phyloP scores from a whole-genome alignment of 805 yeast genomes.

The Wickerhamiella azyma region DNA sequence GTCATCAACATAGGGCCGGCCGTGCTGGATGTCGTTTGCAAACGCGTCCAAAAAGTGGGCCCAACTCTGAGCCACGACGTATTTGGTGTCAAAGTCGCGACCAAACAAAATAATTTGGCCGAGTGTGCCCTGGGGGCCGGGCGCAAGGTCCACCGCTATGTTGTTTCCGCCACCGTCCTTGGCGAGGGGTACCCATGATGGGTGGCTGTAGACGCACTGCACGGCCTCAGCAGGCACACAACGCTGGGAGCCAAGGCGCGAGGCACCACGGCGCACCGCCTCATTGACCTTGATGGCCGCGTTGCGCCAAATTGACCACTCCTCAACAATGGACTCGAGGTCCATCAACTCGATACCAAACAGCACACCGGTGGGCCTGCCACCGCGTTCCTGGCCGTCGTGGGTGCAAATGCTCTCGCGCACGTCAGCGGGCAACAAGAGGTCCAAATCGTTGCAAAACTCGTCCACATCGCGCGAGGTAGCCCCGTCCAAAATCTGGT shows the following conservation, averaged over 20 bases:
- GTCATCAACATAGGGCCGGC: constrained; percentile 61
- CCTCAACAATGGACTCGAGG: constrained; percentile 64
- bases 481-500: constrained; percentile 65
- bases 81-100: constrained; percentile 84
- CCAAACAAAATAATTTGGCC: constrained; percentile 93
- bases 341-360: constrained; percentile 73
- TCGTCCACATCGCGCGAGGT: constrained; percentile 67
- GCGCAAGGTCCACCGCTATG: constrained; percentile 77
- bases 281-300: constrained; percentile 24
- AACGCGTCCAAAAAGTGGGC: constrained; percentile 73
- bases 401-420: constrained; percentile 67
- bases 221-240: constrained; percentile 68
- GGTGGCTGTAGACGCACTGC: constrained; percentile 70
- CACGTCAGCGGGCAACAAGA: constrained; percentile 67
- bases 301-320: constrained; percentile 72
- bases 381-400: constrained; percentile 81
- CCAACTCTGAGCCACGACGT: constrained; percentile 74
- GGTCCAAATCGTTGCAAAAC: constrained; percentile 68
- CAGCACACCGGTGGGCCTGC: constrained; percentile 60
- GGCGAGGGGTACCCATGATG: constrained; percentile 81
- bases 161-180: constrained; percentile 87
- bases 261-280: constrained; percentile 2
- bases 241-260: constrained; percentile 29
- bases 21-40: constrained; percentile 77
- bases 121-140: constrained; percentile 63